These are phyloP conservation scores for Pseudonitzschia multiseries DNA, from an alignment of 108 stramenopile genomes.

Conservation along the genomic window DNA sequence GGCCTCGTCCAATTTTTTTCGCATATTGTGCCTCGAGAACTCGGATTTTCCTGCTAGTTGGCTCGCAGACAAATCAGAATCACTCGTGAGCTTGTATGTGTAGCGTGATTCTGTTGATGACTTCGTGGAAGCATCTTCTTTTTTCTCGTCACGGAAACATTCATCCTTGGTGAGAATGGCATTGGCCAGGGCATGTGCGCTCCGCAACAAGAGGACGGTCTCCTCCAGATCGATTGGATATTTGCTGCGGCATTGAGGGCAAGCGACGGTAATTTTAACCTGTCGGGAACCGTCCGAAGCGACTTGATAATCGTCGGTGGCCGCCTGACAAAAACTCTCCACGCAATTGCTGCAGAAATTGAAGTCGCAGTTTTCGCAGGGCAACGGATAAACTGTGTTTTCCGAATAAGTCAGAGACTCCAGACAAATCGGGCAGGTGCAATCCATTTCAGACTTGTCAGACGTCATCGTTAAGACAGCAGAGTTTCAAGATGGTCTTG, in stretches of 20 bases:
- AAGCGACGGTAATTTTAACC: constrained; percentile 70
- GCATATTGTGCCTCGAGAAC: constrained; percentile 13
- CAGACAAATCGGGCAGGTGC: constrained; percentile 73
- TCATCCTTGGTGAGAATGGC: constrained; percentile 10
- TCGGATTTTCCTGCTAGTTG: constrained; percentile 52
- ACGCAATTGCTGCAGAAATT: constrained; percentile 76
- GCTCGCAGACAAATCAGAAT: constrained; percentile 54
- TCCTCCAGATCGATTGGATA: constrained; percentile 38
- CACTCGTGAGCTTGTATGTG: constrained; percentile 21
- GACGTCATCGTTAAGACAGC: too few relatives aligned
- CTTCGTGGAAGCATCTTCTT: neutral
- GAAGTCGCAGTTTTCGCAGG: constrained; percentile 60
- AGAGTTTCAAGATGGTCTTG: too few relatives aligned
- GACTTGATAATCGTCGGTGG: constrained; percentile 69
- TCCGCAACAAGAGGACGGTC: constrained; percentile 49
- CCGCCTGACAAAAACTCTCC: constrained; percentile 46
- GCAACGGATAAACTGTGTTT: constrained; percentile 44
- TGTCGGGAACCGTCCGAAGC: constrained; percentile 80
- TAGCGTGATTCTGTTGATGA: neutral
- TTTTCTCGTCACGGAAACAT: neutral
- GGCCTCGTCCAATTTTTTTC: constrained; percentile 18
- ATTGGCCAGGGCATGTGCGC: constrained; percentile 30
- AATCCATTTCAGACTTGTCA: neutral
- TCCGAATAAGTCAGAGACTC: constrained; percentile 53
- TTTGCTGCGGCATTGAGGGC: constrained; percentile 76